Evolutionary conservation across 352 stramenopile genomes (phyloP).

Genomic region (Pythium rhizo-oryzae): DNA sequence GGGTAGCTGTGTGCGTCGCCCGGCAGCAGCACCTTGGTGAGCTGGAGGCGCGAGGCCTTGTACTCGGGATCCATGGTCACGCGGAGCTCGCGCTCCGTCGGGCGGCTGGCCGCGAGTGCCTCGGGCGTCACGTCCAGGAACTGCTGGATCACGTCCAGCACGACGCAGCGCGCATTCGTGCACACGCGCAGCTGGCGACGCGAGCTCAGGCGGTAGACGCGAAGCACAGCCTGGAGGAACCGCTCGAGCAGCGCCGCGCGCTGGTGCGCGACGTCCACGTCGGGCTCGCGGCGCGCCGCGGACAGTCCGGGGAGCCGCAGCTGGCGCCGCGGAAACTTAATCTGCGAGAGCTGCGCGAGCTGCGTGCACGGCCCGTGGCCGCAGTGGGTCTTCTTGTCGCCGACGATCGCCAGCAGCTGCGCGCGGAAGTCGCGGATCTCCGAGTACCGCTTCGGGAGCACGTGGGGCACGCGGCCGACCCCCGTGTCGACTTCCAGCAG

Average conservation of each 20-base stretch:
- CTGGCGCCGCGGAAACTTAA: slow-evolving; percentile 64
- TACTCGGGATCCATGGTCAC: neutral
- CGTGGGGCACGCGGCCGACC: slow-evolving; percentile 38
- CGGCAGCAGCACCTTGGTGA: neutral
- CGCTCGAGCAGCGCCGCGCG: slow-evolving; percentile 47
- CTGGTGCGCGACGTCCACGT: slow-evolving; percentile 39
- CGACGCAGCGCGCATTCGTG: slow-evolving; percentile 50
- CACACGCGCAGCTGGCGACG: slow-evolving; percentile 63
- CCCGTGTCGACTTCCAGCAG: slow-evolving; percentile 59
- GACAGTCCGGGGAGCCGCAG: slow-evolving; percentile 12
- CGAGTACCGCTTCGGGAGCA: slow-evolving; percentile 70
- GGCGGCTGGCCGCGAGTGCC: neutral
- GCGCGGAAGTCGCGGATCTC: slow-evolving; percentile 67
- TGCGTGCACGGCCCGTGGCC: slow-evolving; percentile 46
- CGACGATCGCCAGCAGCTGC: slow-evolving; percentile 39
- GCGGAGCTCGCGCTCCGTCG: neutral
- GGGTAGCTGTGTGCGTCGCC: neutral
- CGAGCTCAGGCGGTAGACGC: slow-evolving; percentile 46
- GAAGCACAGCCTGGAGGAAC: slow-evolving; percentile 56
- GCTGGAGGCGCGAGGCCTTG: neutral
- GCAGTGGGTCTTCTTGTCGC: slow-evolving; percentile 30
- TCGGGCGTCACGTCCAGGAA: slow-evolving; percentile 42
- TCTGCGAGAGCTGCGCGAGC: slow-evolving; percentile 38
- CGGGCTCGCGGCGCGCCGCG: neutral
- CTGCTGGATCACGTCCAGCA: slow-evolving; percentile 42